Base-by-base conservation (phyloP, 2,329 filamentous ascomycete species). In the Colletotrichum sublineola region DNA sequence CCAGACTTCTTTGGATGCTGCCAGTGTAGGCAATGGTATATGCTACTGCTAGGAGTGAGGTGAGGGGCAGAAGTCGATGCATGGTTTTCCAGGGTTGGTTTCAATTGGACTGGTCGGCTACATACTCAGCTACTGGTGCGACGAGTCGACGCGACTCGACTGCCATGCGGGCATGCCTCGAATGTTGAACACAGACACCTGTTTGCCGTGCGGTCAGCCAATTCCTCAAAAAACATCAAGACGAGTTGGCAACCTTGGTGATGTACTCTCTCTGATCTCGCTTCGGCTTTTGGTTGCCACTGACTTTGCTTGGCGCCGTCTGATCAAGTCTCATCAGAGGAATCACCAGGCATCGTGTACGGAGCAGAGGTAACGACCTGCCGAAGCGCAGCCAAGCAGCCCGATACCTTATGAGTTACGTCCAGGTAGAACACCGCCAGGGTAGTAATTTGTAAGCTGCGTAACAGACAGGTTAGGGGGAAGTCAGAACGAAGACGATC, bases 161-260 rank as follows among this genome's bases (percentile, higher is more conserved):
- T 68, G 44, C 56, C 24, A 18, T 58, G 64, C 38, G 50, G 63
- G 67, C 63, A 50, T 50, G 68, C 62, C 64, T 62, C 57, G n/a
- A 20, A 46, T 52, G 14, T 63, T 31, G 56, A 44, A 55, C 42
- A 46, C 9, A 62, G 42, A 33, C 36, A 8, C 50, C 50, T 36
- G 38, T 60, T 53, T 31, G 24, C n/a, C 24, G 33, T 42, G 63
- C 11, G 33, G 63, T n/a, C 38, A 29, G 40, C 62, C 11, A 52
- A 50, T 58, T 64, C 58, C 46, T 60, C 65, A 48, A 65, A 68
- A 53, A 52, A 40, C 42, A 15, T 63, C 52, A 38, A 36, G n/a
- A 56, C 53, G 6, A 60, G 33, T 11, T 33, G 24, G 44, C 18
- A 36, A 36, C 18, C 65, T 60, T 63, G 65, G 52, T 52, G n/a